phyloP scores from a whole-genome alignment of 768 basidiomycete species.

The Mrakia gelida region DNA sequence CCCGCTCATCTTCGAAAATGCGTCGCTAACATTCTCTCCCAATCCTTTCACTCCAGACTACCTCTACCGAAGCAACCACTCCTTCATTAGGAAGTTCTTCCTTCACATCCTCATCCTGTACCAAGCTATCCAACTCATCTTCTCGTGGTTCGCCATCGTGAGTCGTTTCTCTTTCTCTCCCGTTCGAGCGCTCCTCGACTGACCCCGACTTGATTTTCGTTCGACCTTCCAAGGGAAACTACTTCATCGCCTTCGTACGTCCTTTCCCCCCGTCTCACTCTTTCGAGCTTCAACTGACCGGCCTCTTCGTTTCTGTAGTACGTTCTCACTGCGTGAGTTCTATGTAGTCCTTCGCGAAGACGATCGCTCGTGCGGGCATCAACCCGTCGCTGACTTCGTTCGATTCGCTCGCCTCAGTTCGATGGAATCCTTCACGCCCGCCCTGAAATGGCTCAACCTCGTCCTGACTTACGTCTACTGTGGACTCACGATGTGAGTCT shows the following conservation, averaged over 20 bases:
- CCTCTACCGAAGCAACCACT: slow-evolving; percentile 61
- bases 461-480: slow-evolving; percentile 83
- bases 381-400: not conserved
- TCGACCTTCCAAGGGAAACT: slow-evolving; percentile 65
- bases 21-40: not conserved
- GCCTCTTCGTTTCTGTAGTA: slow-evolving; percentile 4
- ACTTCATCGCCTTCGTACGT: slow-evolving; percentile 73
- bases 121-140: slow-evolving; percentile 53
- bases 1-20: not conserved
- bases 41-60: slow-evolving; percentile 47
- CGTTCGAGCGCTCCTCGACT: slow-evolving; percentile 52
- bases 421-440: slow-evolving; percentile 51
- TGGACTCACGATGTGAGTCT: slow-evolving; percentile 60
- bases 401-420: slow-evolving; percentile 49
- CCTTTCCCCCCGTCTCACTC: too few relatives aligned
- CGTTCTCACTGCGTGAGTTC: slow-evolving; percentile 21
- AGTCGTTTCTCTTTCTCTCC: slow-evolving; percentile 52
- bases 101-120: slow-evolving; percentile 32
- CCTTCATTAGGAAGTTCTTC: slow-evolving; percentile 23
- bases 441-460: slow-evolving; percentile 54
- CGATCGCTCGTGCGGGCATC: not conserved
- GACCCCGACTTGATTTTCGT: not conserved
- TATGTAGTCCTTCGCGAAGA: too few relatives aligned
- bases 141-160: slow-evolving; percentile 90
- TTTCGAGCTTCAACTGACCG: not conserved